These are phyloP conservation scores for Backusella tarrabulga DNA, from an alignment of 192 early-diverging fungal genomes.

Conservation along the genomic window DNA sequence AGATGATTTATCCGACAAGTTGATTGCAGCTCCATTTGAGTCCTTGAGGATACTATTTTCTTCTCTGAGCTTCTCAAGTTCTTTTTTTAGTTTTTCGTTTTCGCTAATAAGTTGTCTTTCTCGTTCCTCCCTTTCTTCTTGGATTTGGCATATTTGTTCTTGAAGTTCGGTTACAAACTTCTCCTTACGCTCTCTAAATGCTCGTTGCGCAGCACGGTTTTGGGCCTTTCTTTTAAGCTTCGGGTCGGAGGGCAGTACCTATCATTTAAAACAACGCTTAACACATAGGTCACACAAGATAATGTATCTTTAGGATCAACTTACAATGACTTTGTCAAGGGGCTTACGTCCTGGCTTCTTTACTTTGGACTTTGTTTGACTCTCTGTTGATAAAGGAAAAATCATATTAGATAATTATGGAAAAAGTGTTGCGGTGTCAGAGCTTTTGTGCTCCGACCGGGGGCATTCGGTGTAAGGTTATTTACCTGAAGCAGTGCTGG, in stretches of 20 bases:
- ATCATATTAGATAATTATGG: background rate
- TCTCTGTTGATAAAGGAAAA: background rate
- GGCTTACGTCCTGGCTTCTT: slow-evolving; percentile 14
- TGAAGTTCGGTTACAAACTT: slow-evolving; percentile 82
- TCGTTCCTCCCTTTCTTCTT: slow-evolving; percentile 61
- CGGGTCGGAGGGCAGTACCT: slow-evolving; percentile 18
- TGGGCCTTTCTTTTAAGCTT: slow-evolving; percentile 36
- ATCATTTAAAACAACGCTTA: background rate
- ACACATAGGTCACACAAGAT: background rate
- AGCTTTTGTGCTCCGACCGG: slow-evolving; percentile 3
- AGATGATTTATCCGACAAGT: slow-evolving; percentile 1
- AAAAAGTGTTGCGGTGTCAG: background rate
- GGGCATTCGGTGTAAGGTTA: background rate
- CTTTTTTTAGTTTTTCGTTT: slow-evolving; percentile 44
- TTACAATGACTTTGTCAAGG: slow-evolving; percentile 6
- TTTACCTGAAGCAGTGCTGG: slow-evolving; percentile 13
- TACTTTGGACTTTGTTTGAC: background rate
- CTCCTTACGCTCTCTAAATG: slow-evolving; percentile 87
- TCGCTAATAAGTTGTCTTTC: slow-evolving; percentile 47
- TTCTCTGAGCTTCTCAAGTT: slow-evolving; percentile 46
- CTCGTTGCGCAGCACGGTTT: slow-evolving; percentile 45
- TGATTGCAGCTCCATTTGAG: background rate
- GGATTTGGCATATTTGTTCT: slow-evolving; percentile 64
- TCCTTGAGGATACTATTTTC: slow-evolving; percentile 51
- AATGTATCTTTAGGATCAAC: background rate